phyloP scores from a whole-genome alignment of 805 yeast genomes.

The Vanderwaltozyma tropicalis region DNA sequence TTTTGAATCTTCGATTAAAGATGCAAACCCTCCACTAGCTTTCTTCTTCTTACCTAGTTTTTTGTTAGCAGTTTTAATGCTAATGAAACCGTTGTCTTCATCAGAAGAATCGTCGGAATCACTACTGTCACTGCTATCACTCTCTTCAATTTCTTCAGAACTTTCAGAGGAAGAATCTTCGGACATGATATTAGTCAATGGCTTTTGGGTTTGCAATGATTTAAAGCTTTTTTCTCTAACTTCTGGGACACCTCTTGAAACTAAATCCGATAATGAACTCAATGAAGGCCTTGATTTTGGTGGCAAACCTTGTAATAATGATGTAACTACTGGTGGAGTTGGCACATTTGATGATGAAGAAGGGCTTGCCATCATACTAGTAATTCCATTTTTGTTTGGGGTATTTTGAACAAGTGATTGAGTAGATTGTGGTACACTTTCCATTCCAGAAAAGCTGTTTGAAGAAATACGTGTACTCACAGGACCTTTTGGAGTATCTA shows the following conservation, averaged over 20 bases:
- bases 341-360: neutral
- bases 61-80: constrained; percentile 36
- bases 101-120: constrained; percentile 9
- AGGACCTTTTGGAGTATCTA: constrained; percentile 36
- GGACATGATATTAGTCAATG: neutral
- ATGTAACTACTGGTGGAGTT: constrained; percentile 1
- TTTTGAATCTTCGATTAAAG: constrained; percentile 38
- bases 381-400: constrained; percentile 7
- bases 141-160: neutral
- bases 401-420: constrained; percentile 5
- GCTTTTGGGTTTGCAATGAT: neutral
- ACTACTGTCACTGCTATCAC: neutral
- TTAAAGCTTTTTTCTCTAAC: constrained; percentile 38
- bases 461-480: constrained; percentile 11
- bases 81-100: constrained; percentile 30
- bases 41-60: constrained; percentile 30
- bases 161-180: neutral
- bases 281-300: constrained; percentile 33
- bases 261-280: constrained; percentile 47
- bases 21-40: constrained; percentile 36
- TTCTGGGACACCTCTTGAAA: constrained; percentile 57
- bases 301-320: constrained; percentile 9
- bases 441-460: constrained; percentile 9
- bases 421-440: constrained; percentile 17
- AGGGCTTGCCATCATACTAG: no score